Base-by-base conservation (phyloP, 2,329 filamentous ascomycete genomes). In the Dactylellina drechsleri region DNA sequence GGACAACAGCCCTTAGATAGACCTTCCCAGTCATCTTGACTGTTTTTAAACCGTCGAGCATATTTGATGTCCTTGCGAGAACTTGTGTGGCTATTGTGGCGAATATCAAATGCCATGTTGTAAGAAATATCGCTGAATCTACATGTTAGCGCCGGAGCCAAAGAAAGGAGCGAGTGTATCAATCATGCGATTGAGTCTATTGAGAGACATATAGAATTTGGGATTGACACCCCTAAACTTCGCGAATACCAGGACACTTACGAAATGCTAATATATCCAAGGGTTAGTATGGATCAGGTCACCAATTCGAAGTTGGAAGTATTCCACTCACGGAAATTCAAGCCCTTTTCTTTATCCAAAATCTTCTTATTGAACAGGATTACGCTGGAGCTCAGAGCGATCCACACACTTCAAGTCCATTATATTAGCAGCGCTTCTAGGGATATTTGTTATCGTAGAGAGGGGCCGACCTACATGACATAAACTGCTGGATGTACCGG, bases 281-380 rank as follows among this genome's bases (percentile, higher is more conserved):
- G 45, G 47, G 47, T 18, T 12, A 23, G 18, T 23, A 52, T 52
- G 15, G 12, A 26, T 18, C n/a, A 18, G 47, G 12, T 23, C 7
- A 15, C 43, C 13, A 12, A 6, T 15, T n/a, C 3, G 43, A n/a
- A 8, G 16, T 50, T 10, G n/a, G 31, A 36, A 36, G 31, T 20
- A 18, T 20, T 77, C 41, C 77, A 82, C 89, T 85, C 86, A 92
- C 90, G 87, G 85, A 97, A 97, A 77, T 92, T 64, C 6, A 74
- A 62, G 47, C 70, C 70, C 62, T 74, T 87, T 77, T 90, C 87
- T 45, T 90, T 93, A 80, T 94, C 90, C 77, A 98, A 87, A 80
- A 99, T 92, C 89, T 92, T 97, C 88, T 99, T 99, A 89, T 99
- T 98, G 90, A 97, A 98, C 77, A 99, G 86, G 82, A 99, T 99